A percentile compares a stretch with the other conserved stretches of the same genome.
phyloP scores from a whole-genome alignment of 1,139 yeast species.

The Lodderomyces elongisporus region DNA sequence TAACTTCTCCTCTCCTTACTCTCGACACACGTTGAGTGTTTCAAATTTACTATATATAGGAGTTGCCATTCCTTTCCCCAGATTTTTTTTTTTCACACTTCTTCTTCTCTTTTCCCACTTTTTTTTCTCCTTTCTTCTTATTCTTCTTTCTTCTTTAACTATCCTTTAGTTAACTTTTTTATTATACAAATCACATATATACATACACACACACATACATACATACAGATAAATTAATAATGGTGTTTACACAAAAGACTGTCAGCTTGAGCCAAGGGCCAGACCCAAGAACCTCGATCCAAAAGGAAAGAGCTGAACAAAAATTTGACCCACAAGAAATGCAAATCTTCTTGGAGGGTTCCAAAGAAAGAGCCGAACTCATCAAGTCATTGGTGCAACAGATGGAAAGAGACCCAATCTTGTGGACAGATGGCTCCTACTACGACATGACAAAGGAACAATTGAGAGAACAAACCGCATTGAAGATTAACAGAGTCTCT shows the following conservation, averaged over 20 bases:
- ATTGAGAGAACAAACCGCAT: constrained; percentile 33
- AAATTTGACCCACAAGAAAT: constrained; percentile 29
- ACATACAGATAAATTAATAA: constrained; percentile 4
- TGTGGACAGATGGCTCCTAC: constrained; percentile 29
- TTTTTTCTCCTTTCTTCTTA: background rate
- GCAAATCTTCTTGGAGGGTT: constrained; percentile 42
- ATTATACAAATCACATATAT: background rate
- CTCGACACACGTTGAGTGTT: too few relatives aligned
- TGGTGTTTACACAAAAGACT: constrained; percentile 12
- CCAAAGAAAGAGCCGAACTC: constrained; percentile 26
- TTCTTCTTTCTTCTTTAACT: background rate
- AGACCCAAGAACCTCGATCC: constrained; percentile 31
- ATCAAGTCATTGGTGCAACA: constrained; percentile 28
- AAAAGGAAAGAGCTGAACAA: constrained; percentile 28
- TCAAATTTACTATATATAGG: constrained; percentile 9
- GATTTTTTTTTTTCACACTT: constrained; percentile 2
- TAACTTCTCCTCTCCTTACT: too few relatives aligned
- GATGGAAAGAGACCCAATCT: constrained; percentile 43
- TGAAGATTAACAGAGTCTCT: constrained; percentile 34
- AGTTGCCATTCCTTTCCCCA: constrained; percentile 7
- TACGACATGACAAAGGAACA: constrained; percentile 36
- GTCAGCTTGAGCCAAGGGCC: constrained; percentile 22
- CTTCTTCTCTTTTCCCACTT: constrained; percentile 4
- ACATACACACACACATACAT: constrained; percentile 2
- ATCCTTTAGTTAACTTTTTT: constrained; percentile 2